Evolutionary conservation across 2,329 filamentous ascomycete genomes (phyloP).

Genomic region (Ilyonectria destructans): DNA sequence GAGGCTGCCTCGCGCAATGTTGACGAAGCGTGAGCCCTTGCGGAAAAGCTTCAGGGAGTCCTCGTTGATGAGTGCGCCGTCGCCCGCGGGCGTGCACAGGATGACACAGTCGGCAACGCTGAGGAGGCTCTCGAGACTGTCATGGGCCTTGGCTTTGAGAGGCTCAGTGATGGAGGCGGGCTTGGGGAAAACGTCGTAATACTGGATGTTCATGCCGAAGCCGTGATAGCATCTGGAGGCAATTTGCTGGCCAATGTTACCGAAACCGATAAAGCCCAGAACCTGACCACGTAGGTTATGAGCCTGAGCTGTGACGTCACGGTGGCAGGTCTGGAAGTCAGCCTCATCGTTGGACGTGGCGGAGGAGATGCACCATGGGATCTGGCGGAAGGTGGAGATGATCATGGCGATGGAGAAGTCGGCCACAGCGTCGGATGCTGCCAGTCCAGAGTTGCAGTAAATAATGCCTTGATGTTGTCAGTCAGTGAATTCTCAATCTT

Average conservation of each 20-base stretch:
- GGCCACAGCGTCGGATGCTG: slow-evolving; percentile 81
- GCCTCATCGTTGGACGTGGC: slow-evolving; percentile 60
- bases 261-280: slow-evolving; percentile 80
- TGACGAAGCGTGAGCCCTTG: slow-evolving; percentile 73
- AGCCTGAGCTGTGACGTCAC: slow-evolving; percentile 71
- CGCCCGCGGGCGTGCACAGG: slow-evolving; percentile 70
- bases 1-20: slow-evolving; percentile 76
- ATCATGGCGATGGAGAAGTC: slow-evolving; percentile 81
- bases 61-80: slow-evolving; percentile 64
- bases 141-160: slow-evolving; percentile 66
- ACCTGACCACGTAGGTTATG: slow-evolving; percentile 75
- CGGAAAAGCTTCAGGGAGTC: slow-evolving; percentile 67
- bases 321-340: slow-evolving; percentile 73
- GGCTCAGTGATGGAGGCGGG: slow-evolving; percentile 58
- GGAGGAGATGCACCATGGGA: slow-evolving; percentile 75
- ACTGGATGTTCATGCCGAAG: slow-evolving; percentile 79
- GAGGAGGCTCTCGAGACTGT: slow-evolving; percentile 68
- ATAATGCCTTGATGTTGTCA: slow-evolving; percentile 66
- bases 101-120: slow-evolving; percentile 72
- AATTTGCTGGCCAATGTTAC: slow-evolving; percentile 76
- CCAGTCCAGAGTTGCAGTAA: slow-evolving; percentile 82
- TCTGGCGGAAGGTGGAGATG: slow-evolving; percentile 78
- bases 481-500: slow-evolving; percentile 20
- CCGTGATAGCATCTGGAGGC: slow-evolving; percentile 67
- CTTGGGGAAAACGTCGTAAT: slow-evolving; percentile 73